These are phyloP conservation scores for Durotheca rogersii DNA, from an alignment of 495 filamentous ascomycete genomes.

Conservation along the genomic window DNA sequence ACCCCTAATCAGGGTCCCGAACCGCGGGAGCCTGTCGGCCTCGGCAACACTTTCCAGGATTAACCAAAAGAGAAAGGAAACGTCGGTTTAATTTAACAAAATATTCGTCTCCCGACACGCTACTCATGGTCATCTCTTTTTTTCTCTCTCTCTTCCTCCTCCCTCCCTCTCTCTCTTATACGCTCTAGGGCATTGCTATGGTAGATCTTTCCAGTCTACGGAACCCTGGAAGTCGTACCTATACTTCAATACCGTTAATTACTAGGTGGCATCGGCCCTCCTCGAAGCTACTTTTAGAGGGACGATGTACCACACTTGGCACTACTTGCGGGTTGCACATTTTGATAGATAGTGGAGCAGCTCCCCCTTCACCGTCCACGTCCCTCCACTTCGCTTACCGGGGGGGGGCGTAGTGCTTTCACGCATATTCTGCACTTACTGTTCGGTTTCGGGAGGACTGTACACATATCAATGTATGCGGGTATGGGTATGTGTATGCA, in stretches of 20 bases:
- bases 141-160: no score
- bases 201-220: conserved; percentile 31
- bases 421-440: conserved; percentile 36
- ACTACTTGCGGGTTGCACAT: conserved; percentile 26
- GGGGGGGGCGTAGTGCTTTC: conserved; percentile 32
- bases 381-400: conserved; percentile 34
- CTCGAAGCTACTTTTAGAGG: conserved; percentile 32
- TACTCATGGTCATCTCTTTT: conserved; percentile 11
- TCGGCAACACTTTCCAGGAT: conserved; percentile 19
- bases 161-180: no score
- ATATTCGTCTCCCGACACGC: conserved; percentile 19
- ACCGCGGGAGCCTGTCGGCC: conserved; percentile 23
- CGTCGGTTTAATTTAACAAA: conserved; percentile 27
- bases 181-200: conserved; percentile 10
- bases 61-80: conserved; percentile 8
- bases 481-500: no score
- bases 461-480: no score
- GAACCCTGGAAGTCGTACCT: conserved; percentile 27
- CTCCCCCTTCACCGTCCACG: conserved; percentile 28
- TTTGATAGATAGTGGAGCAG: conserved; percentile 33
- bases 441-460: conserved; percentile 29
- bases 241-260: conserved; percentile 30
- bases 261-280: conserved; percentile 33
- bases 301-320: conserved; percentile 34
- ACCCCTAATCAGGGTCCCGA: conserved; percentile 21